Evolutionary conservation across 2,329 filamentous ascomycete species (phyloP).

Genomic region (Arthroderma uncinatum): DNA sequence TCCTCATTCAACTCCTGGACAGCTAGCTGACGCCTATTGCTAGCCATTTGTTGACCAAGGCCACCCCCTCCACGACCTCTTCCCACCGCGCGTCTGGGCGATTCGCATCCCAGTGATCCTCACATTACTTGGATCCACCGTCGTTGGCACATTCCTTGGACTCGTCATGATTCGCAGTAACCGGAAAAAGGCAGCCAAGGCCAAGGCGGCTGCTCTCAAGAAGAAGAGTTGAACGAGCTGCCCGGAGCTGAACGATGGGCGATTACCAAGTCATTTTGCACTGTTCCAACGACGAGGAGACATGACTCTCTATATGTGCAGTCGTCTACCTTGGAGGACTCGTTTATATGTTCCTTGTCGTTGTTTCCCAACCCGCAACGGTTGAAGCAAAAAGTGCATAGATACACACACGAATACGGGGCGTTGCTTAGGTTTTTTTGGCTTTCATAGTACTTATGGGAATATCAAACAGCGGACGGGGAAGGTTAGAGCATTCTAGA

Average conservation of each 20-base stretch:
- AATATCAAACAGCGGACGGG: not conserved
- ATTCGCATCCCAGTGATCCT: conserved; percentile 97
- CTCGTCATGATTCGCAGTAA: conserved; percentile 99
- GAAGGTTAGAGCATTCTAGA: not conserved
- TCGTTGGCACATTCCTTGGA: conserved; percentile 90
- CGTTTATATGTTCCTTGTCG: not conserved
- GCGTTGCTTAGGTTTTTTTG: conserved; percentile 1
- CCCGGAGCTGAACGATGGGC: not conserved
- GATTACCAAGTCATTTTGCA: not conserved
- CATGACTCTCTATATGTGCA: not conserved
- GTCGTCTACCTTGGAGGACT: not conserved
- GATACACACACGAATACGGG: not conserved
- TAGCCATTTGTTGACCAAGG: conserved; percentile 95
- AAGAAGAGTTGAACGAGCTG: conserved; percentile 39
- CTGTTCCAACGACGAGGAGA: not conserved
- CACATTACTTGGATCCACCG: conserved; percentile 77
- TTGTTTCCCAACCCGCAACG: not conserved
- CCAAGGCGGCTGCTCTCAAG: conserved; percentile 72
- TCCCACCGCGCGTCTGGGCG: conserved; percentile 95
- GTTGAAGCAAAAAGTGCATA: not conserved
- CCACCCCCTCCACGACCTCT: conserved; percentile 86
- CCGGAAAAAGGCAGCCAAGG: conserved; percentile 92
- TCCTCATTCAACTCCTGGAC: not conserved
- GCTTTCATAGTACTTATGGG: not conserved
- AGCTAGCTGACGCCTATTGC: not conserved